Percentiles rank a stretch among this genome's conserved stretches.
phyloP scores from a whole-genome alignment of 2,329 filamentous ascomycete species.

The Aspergillus fischeri region DNA sequence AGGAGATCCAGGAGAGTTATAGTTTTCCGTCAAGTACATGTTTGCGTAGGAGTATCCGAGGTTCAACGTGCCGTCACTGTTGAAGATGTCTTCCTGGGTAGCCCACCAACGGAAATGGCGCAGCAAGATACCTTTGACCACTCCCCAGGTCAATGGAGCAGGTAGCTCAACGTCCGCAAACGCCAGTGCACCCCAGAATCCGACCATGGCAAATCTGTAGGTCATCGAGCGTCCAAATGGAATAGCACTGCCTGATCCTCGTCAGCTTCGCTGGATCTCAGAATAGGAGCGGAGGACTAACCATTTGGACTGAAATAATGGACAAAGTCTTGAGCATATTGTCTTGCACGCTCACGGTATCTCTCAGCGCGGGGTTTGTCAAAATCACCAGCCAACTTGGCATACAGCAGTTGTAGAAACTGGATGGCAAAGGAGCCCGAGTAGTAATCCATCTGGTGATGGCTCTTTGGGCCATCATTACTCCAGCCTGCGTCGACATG shows the following conservation, averaged over 20 bases:
- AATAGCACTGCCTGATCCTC: conserved; percentile 54
- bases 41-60: conserved; percentile 77
- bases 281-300: conserved; percentile 7
- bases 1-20: conserved; percentile 68
- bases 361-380: conserved; percentile 64
- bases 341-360: conserved; percentile 64
- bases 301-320: conserved; percentile 73
- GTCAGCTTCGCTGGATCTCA: neutral
- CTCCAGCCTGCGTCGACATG: conserved; percentile 80
- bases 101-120: conserved; percentile 78
- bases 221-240: conserved; percentile 75
- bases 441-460: conserved; percentile 84
- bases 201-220: conserved; percentile 82
- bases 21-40: conserved; percentile 78
- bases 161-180: conserved; percentile 72
- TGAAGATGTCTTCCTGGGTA: conserved; percentile 69
- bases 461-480: conserved; percentile 72
- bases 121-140: conserved; percentile 71
- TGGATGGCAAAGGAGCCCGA: conserved; percentile 80
- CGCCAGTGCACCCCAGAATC: conserved; percentile 74
- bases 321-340: conserved; percentile 65
- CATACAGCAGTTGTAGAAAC: conserved; percentile 72
- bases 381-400: conserved; percentile 62
- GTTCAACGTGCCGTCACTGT: conserved; percentile 67
- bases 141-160: conserved; percentile 69